Base-by-base conservation (phyloP, 306 rosid genomes). In the Luffa aegyptiaca region DNA sequence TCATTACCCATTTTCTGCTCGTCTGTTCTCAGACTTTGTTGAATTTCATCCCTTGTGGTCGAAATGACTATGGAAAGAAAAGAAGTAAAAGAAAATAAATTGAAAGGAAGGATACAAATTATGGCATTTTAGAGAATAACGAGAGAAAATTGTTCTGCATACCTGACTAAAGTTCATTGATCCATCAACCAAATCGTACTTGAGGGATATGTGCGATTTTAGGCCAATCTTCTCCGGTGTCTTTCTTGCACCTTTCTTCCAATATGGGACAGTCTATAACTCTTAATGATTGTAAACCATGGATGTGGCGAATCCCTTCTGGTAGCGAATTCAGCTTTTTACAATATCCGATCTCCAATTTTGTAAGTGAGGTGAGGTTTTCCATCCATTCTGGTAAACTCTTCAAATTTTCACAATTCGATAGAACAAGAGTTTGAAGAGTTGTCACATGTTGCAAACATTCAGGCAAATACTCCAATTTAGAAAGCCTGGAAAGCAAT, bases 401-500 rank as follows among this genome's bases (percentile, higher is more conserved):
- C 37, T n/a, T 48, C 2, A 71, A 20, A 21, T 71, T 71, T 45
- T 7, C 10, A 48, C 58, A 72, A 3, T 0, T 0, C 3, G 3
- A 0, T 21, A 20, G 51, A 18, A 2, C 1, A 26, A 59, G 35
- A 42, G 0, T 5, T 64, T 36, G 21, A 39, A 64, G 20, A 70
- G 55, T 41, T 41, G 35, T n/a, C 5, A 42, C 17, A 45, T 69
- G 55, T 9, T 44, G 55, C 51, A 70, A 45, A n/a, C 55, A 2
- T 2, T 70, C 5, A 0, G 76, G 37, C 36, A 70, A 46, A 5
- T 18, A 9, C 36, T 41, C 76, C 56, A 70, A 20, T 16, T 18
- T 41, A 4, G 35, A 4, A 20, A 68, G 0, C 0, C 0, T 0
- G 5, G 0, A 0, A 69, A 42, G 12, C 0, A 0, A 0, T 69